Base-by-base conservation (phyloP, 805 yeast species). In the Hanseniaspora taiwanica region DNA sequence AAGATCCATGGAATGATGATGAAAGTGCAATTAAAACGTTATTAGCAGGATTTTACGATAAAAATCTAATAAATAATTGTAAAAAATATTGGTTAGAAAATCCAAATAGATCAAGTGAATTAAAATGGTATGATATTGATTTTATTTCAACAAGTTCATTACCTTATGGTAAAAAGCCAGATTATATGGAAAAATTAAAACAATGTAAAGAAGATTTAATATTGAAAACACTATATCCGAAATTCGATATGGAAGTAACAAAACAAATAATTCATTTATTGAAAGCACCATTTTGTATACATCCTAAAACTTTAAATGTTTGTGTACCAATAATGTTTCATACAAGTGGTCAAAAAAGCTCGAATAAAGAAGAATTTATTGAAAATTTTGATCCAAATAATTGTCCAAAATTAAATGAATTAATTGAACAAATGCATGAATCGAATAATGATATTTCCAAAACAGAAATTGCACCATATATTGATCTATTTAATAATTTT, bases 241-340 rank as follows among this genome's bases (percentile, higher is more conserved):
- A 95, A 52, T 68, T 91, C 45, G 98, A 91, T 72, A 77, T 82
- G 37, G 94, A 87, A 59, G 98, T 91, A 27, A 81, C 97, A 6
- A 72, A 79, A 48, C 91, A 82, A 56, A 68, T 87, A 53, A 84
- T 78, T 62, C 98, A 91, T 65, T 76, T 91, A 61, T 71, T 91
- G 51, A 91, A 91, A 56, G 82, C 96, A 1, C 98, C 98, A 14
- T 91, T 91, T 58, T 89, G 97, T 64, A 78, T 91, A 34, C 98
- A 91, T 58, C 98, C 98, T 2, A 78, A 85, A 2, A 91, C 98
- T 0, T 96, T 96, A 6, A 81, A 83, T 51, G 82, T 91, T 3
- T 91, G 97, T 72, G 95, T 91, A 6, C 96, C 97, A 0, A 80
- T 59, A 4, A 29, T 29, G 33, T 8, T 14, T 4, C 33, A 29